Evolutionary conservation across 768 basidiomycete species (phyloP), one percentile per base, ranked within the genome.

Genomic region (Pseudohyphozyma bogoriensis): DNA sequence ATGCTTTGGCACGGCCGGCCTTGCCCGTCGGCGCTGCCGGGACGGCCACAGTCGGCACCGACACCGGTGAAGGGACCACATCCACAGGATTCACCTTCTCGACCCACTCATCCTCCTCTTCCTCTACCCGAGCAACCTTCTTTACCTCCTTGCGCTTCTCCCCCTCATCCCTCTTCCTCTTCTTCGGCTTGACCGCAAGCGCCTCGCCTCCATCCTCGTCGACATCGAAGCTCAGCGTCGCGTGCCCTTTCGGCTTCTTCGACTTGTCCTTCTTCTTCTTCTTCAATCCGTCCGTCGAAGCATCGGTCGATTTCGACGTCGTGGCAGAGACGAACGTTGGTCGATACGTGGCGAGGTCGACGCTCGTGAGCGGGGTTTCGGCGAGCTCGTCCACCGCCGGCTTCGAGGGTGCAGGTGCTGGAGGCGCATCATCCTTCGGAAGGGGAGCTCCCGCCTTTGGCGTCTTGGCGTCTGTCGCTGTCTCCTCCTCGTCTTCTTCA

Each of bases 141-240:
- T 16, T 35, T 5, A 35, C 50, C 33, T 5, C 16, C 46, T 47
- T 47, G 16, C 16, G 46, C 46, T 47, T 47, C 46, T 47, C 29
- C 62, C 59, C 65, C 44, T 73, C 73, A 18, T 76, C 80, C 3
- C 79, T 81, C 31, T 80, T 79, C 6, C 78, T 77, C 20, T 61
- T 59, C 37, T 57, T 63, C 11, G 22, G 9, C 42, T 40, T 50
- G 6, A 13, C 40, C 40, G 16, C 32, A 18, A 12, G 9, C 62
- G 50, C 77, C 0, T 78, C 80, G 26, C 78, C 84, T 44, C 83
- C 85, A 9, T 71, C 69, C 24, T 86, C 88, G n/a, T n/a, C n/a
- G 59, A 86, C 76, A 58, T 83, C 83, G 70, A 92, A 91, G 11
- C 86, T 87, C 36, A 91, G 79, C 11, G 87, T 76, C 6, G 79